Base-by-base conservation (phyloP, 495 filamentous ascomycete genomes). In the Pyronema domesticum region DNA sequence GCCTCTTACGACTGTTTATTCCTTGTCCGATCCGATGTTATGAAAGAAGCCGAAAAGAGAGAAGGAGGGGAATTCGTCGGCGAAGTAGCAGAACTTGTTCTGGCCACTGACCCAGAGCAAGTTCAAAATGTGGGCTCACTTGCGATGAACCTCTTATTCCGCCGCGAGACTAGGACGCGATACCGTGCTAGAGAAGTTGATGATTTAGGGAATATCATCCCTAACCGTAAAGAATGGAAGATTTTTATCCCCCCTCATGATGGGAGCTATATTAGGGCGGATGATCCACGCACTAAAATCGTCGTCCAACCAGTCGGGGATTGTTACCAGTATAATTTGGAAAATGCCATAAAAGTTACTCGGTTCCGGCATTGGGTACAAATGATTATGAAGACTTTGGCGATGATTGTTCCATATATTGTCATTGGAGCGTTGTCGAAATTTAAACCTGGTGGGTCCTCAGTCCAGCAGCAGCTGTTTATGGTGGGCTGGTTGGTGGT, bases 1-100 rank as follows among this genome's bases (percentile, higher is more conserved):
- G 64, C 69, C 1, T 61, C 68, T 14, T 74, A 74, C 55, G 60
- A 70, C 30, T 61, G 60, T 1, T 39, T 73, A 1, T 73, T 66
- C 56, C 63, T 74, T 23, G 61, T 74, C 17, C 60, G 64, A 30
- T 68, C 70, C 3, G 60, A 67, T 6, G 64, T 70, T 8, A 72
- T 74, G 72, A 60, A 67, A n/a, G 71, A 74, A 54, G 72, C 72
- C 0, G 53, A 47, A 15, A 37, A 43, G 43, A 57, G 62, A 13
- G 60, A 64, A 11, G 61, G 61, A 1, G 69, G 66, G 13, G 54
- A 59, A 33, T 69, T 72, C 55, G 55, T 65, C 6, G 69, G 69
- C 7, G 57, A 59, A 3, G 62, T 72, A 1, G 69, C 68, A 2
- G 57, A 54, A 7, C 48, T 68, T n/a, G 54, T 55, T 17, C 57